Evolutionary conservation across 768 basidiomycete species (phyloP).

Genomic region (Trametes cingulata): DNA sequence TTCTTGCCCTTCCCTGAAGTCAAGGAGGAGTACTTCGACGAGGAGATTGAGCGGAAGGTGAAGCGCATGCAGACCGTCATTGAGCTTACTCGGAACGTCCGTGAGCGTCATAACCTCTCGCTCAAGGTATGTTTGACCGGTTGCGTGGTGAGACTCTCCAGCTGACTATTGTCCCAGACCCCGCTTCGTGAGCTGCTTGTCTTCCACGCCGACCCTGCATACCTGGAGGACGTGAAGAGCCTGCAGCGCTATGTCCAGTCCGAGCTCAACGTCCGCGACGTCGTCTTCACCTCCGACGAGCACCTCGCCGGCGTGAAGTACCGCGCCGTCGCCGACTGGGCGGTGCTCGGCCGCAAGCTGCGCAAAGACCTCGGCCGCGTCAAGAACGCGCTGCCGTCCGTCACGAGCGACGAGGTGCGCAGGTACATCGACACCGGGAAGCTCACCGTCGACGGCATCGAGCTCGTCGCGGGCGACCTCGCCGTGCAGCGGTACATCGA

Average conservation of each 20-base stretch:
- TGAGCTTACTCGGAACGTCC: constrained; percentile 84
- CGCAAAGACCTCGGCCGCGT: constrained; percentile 90
- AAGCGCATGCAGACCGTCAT: constrained; percentile 95
- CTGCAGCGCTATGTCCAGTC: constrained; percentile 89
- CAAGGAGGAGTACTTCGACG: constrained; percentile 94
- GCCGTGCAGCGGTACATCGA: constrained; percentile 91
- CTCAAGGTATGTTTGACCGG: constrained; percentile 64
- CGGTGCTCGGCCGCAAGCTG: constrained; percentile 89
- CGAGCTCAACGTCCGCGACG: constrained; percentile 91
- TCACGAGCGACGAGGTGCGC: constrained; percentile 84
- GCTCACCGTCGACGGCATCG: constrained; percentile 85
- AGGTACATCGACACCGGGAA: constrained; percentile 71
- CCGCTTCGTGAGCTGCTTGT: constrained; percentile 91
- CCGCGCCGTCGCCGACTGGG: constrained; percentile 92
- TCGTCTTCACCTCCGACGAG: constrained; percentile 91
- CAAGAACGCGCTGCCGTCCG: constrained; percentile 78
- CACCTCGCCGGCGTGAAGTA: constrained; percentile 83
- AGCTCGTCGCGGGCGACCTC: constrained; percentile 88
- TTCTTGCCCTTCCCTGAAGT: constrained; percentile 93
- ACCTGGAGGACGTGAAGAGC: constrained; percentile 81
- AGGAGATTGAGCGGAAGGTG: constrained; percentile 90
- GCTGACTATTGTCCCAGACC: constrained; percentile 50
- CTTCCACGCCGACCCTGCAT: constrained; percentile 86
- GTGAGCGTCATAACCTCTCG: constrained; percentile 83
- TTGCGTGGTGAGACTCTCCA: not conserved